Evolutionary conservation across 2,329 filamentous ascomycete species (phyloP).

Genomic region (Cadophora gregata): DNA sequence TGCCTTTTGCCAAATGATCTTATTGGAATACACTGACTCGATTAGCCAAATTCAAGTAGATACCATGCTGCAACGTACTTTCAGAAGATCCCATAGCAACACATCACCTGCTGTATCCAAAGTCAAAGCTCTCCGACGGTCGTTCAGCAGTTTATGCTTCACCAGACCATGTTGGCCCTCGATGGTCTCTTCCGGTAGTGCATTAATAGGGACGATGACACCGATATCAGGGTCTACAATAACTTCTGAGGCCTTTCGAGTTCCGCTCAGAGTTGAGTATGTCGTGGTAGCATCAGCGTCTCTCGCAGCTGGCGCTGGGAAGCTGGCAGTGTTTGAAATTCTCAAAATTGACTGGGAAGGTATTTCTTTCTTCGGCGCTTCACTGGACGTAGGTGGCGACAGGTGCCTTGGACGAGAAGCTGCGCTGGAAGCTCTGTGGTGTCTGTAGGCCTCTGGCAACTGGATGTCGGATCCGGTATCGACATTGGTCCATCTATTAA

Average conservation of each 20-base stretch:
- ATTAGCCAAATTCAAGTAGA: constrained; percentile 38
- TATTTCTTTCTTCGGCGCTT: constrained; percentile 66
- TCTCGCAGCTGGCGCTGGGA: constrained; percentile 62
- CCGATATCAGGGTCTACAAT: constrained; percentile 55
- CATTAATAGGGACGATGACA: constrained; percentile 66
- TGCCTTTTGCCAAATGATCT: constrained; percentile 94
- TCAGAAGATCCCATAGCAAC: constrained; percentile 90
- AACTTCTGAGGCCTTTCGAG: constrained; percentile 64
- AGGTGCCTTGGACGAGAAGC: constrained; percentile 48
- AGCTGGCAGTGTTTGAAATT: constrained; percentile 82
- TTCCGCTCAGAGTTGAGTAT: constrained; percentile 52
- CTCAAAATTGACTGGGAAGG: constrained; percentile 78
- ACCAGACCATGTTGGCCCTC: constrained; percentile 95
- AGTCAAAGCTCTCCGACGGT: constrained; percentile 86
- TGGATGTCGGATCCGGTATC: constrained; percentile 78
- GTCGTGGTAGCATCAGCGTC: constrained; percentile 62
- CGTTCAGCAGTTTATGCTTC: constrained; percentile 90
- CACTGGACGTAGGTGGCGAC: constrained; percentile 46
- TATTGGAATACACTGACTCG: constrained; percentile 76
- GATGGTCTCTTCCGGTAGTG: constrained; percentile 78
- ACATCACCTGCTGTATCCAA: constrained; percentile 95
- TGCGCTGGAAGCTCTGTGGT: constrained; percentile 56
- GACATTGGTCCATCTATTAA: constrained; percentile 79
- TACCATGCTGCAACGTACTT: constrained; percentile 56
- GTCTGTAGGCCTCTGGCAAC: constrained; percentile 59